Percentiles rank a stretch among this genome's conserved stretches.
Conservation (phyloP, 2,329 filamentous ascomycete species). For the Alternaria gansuensis region DNA sequence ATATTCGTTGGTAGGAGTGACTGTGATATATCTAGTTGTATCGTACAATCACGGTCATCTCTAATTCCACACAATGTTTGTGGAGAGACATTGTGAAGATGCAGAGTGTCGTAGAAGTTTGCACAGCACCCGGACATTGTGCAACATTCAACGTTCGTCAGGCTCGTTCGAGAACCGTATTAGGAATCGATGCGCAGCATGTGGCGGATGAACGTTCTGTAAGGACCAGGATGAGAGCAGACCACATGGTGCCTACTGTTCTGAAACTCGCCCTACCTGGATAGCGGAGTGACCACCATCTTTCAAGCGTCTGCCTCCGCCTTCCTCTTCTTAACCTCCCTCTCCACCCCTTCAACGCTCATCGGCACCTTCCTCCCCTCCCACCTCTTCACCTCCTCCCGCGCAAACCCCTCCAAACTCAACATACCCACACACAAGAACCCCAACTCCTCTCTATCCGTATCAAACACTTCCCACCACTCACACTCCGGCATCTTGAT, state of each 20-base stretch:
- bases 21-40: not conserved
- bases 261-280: too few species aligned
- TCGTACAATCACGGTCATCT: not conserved
- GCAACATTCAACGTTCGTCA: not conserved
- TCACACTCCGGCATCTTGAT: slow-evolving; percentile 82
- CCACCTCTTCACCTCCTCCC: slow-evolving; percentile 66
- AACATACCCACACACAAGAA: slow-evolving; percentile 88
- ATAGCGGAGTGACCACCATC: not conserved
- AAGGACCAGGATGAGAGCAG: not conserved
- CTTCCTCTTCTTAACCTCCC: slow-evolving; percentile 65
- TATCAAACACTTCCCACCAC: slow-evolving; percentile 99
- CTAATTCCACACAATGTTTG: slow-evolving; percentile 6
- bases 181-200: too few species aligned
- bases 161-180: not conserved
- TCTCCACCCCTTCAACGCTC: slow-evolving; percentile 65
- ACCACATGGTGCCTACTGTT: too few species aligned
- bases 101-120: not conserved
- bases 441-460: slow-evolving; percentile 91
- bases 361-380: slow-evolving; percentile 63
- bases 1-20: not conserved
- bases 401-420: slow-evolving; percentile 77
- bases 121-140: not conserved
- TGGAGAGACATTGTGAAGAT: slow-evolving; percentile 5
- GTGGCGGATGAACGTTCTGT: not conserved
- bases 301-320: slow-evolving; percentile 9